These are phyloP conservation scores for Lactifluus rugatus DNA, from an alignment of 768 basidiomycete species.

Conservation along the genomic window DNA sequence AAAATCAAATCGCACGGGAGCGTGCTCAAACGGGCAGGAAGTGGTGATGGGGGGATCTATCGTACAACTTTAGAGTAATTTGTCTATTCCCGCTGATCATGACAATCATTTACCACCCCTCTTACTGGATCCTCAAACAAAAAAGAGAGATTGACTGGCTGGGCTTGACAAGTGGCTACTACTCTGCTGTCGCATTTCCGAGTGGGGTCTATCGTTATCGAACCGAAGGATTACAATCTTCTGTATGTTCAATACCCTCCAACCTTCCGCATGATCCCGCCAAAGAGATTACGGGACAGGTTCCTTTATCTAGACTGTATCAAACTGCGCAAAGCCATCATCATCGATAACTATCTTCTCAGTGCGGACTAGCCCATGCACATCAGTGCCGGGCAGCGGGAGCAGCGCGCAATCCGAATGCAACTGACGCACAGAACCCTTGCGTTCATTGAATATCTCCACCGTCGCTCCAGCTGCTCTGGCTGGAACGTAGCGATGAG, in stretches of 20 bases:
- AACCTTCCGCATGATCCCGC: slow-evolving; percentile 29
- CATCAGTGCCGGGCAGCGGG: too few relatives aligned
- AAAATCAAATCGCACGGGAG: slow-evolving; percentile 6
- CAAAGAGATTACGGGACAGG: slow-evolving; percentile 32
- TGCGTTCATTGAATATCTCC: too few relatives aligned
- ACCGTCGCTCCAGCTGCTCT: too few relatives aligned
- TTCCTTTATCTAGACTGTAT: slow-evolving; percentile 3
- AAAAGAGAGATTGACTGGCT: not conserved
- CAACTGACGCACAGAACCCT: too few relatives aligned
- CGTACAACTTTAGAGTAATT: not conserved
- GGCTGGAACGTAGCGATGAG: too few relatives aligned
- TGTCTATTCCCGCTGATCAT: not conserved
- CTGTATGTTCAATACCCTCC: slow-evolving; percentile 24
- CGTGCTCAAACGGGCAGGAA: slow-evolving; percentile 10
- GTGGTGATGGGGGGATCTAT: not conserved
- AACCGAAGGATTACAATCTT: slow-evolving; percentile 25
- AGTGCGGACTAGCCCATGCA: too few relatives aligned
- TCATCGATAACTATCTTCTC: too few relatives aligned
- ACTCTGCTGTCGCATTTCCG: not conserved
- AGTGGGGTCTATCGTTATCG: slow-evolving; percentile 18
- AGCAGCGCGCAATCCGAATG: too few relatives aligned
- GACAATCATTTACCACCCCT: not conserved
- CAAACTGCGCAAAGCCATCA: slow-evolving; percentile 22
- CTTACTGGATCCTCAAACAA: not conserved
- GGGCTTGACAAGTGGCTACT: not conserved